Conservation (phyloP, 495 filamentous ascomycete genomes). For the Neurospora sp. region DNA sequence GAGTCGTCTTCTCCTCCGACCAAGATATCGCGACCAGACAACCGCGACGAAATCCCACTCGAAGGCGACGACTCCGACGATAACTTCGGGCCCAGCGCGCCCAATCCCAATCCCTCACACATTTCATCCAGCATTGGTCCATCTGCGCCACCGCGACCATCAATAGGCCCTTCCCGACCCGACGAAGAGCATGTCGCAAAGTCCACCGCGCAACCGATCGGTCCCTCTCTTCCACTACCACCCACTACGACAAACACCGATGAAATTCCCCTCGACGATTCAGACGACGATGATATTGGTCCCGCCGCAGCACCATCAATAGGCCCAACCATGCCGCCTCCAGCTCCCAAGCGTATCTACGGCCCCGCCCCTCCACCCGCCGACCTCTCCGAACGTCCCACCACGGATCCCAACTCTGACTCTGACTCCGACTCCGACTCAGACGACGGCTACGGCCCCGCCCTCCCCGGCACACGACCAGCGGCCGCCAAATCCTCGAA, state of each 20-base stretch:
- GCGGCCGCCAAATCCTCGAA: constrained; percentile 7
- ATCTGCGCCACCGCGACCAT: not conserved
- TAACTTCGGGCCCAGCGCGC: constrained; percentile 25
- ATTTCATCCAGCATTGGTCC: not conserved
- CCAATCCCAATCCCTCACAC: not conserved
- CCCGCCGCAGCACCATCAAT: constrained; percentile 12
- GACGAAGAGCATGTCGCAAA: not conserved
- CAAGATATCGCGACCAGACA: constrained; percentile 25
- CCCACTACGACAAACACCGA: constrained; percentile 14
- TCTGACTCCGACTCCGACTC: constrained; percentile 13
- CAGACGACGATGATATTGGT: constrained; percentile 8
- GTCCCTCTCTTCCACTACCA: constrained; percentile 15
- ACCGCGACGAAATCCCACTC: constrained; percentile 29
- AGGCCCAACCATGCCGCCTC: constrained; percentile 2
- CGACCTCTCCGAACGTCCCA: constrained; percentile 28
- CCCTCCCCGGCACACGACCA: constrained; percentile 47
- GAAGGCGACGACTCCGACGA: constrained; percentile 25
- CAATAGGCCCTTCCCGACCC: constrained; percentile 7
- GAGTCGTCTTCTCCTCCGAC: constrained; percentile 21
- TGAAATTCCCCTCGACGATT: constrained; percentile 20
- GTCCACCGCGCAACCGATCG: constrained; percentile 11
- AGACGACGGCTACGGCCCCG: constrained; percentile 60
- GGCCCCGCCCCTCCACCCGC: constrained; percentile 37
- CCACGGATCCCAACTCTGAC: constrained; percentile 26
- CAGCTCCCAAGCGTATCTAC: constrained; percentile 24